Base-by-base conservation (phyloP, 208 protist genomes). In the Strigomonas culicis region DNA sequence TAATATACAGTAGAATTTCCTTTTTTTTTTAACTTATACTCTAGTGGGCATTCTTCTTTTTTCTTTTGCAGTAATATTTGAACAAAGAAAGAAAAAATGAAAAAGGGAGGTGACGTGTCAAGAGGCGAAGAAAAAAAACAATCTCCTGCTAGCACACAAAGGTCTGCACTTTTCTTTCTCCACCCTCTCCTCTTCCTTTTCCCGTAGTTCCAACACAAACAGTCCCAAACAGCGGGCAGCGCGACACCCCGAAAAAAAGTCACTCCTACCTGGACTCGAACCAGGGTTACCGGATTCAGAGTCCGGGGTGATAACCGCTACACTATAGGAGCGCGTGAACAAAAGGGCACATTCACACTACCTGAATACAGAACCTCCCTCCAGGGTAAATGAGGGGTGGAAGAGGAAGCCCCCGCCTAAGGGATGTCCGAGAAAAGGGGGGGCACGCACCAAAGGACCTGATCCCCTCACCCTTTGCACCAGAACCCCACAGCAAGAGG, bases 281-380 rank as follows among this genome's bases (percentile, higher is more conserved):
- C 84, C 88, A 92, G 84, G 88, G 84, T 91, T 90, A 84, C 81
- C 88, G 88, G 88, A 92, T 90, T 92, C 88, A 91, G 83, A 92
- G 85, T 90, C 88, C 81, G 83, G 77, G 79, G 83, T 92, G 83
- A 94, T 94, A 94, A 94, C 88, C 88, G 79, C 85, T 94, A 94
- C 88, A 94, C 88, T 94, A 94, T 92, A 82, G 88, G 88, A 94
- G 82, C 78, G 57, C 65, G n/a, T n/a, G n/a, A n/a, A n/a, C n/a
- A n/a, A n/a, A n/a, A n/a, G n/a, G n/a, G n/a, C n/a, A n/a, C n/a
- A n/a, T n/a, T n/a, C n/a, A n/a, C n/a, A n/a, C n/a, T n/a, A n/a
- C n/a, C n/a, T n/a, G n/a, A n/a, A n/a, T n/a, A n/a, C n/a, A n/a
- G n/a, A n/a, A n/a, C n/a, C n/a, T n/a, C n/a, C n/a, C n/a, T n/a